Base-by-base conservation (phyloP, 2,329 filamentous ascomycete genomes). In the Phialophora chinensis region DNA sequence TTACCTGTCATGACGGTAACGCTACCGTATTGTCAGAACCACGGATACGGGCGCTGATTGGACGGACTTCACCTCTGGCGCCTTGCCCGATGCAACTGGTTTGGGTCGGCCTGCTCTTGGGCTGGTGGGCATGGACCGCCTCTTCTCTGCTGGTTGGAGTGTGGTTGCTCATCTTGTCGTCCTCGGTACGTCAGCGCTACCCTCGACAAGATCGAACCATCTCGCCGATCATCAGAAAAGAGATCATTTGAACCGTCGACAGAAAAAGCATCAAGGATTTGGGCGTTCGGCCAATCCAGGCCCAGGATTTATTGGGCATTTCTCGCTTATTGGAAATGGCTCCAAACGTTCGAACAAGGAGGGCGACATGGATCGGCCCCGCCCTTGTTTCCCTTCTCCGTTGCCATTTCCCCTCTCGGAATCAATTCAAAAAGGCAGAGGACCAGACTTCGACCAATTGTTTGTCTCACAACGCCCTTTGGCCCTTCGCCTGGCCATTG, bases 301-400 rank as follows among this genome's bases (percentile, higher is more conserved):
- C 11, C 29, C 53, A n/a, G 58, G 53, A 57, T 64, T 68, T 54
- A 27, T 49, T 29, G 55, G 44, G n/a, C 35, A 47, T 66, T 70
- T 44, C 42, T 57, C 57, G 42, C 47, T 65, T 61, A 27, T 38
- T 20, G 42, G 53, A 59, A 54, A 59, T 31, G 23, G 55, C 61
- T 33, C 58, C 61, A 62, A 55, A 55, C 20, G 38, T 49, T 49
- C 49, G 29, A 65, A 53, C 64, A 57, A 35, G 56, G 49, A 58
- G 60, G 47, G 31, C 50, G 60, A 69, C 61, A 62, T 69, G 70
- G 70, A 64, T 69, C 67, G 66, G 69, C 65, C 70, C 70, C 67
- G 67, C 67, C 68, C 66, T 67, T 42, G 56, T 60, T 61, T 55
- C 62, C 60, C 66, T 52, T 54, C 31, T 53, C 60, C 62, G 47